Percentiles rank a stretch among this genome's conserved stretches.
phyloP scores from a whole-genome alignment of 2,329 filamentous ascomycete genomes.

The Aspergillus spinulosporus region DNA sequence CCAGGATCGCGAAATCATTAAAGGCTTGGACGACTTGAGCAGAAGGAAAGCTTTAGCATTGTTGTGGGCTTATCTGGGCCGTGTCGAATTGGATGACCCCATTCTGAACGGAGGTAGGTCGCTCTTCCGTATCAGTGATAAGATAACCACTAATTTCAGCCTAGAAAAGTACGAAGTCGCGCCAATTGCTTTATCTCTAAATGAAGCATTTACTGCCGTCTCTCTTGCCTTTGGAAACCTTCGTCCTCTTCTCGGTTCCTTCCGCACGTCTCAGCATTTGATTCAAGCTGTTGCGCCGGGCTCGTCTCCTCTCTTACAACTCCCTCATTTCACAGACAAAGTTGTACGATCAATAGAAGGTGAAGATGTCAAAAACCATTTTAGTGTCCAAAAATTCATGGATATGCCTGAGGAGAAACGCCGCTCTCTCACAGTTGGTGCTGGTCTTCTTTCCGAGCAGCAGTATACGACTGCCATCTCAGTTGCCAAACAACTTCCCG shows the following conservation, averaged over 20 bases:
- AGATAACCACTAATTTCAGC: conserved; percentile 21
- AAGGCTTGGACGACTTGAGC: conserved; percentile 75
- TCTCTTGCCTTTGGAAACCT: conserved; percentile 84
- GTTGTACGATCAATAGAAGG: conserved; percentile 52
- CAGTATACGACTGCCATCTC: conserved; percentile 79
- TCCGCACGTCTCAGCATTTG: conserved; percentile 78
- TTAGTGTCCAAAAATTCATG: conserved; percentile 88
- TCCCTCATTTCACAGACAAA: conserved; percentile 77
- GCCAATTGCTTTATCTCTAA: conserved; percentile 80
- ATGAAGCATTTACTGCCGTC: conserved; percentile 83
- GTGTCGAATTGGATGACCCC: conserved; percentile 78
- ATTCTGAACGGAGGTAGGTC: conserved; percentile 65
- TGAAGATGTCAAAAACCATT: conserved; percentile 68
- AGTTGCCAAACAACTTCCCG: conserved; percentile 83
- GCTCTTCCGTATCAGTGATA: not conserved
- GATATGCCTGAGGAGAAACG: conserved; percentile 73
- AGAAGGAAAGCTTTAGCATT: conserved; percentile 85
- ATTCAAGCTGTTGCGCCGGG: conserved; percentile 86
- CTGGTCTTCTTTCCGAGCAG: conserved; percentile 67
- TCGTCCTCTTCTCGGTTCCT: conserved; percentile 76
- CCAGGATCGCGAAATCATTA: conserved; percentile 75
- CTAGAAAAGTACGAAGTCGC: conserved; percentile 82
- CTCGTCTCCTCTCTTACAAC: conserved; percentile 83
- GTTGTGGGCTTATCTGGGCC: conserved; percentile 92
- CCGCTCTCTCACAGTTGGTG: conserved; percentile 68